These are phyloP conservation scores for Ceratocystis smalleyi DNA, from an alignment of 2,329 filamentous ascomycete genomes.

Conservation along the genomic window DNA sequence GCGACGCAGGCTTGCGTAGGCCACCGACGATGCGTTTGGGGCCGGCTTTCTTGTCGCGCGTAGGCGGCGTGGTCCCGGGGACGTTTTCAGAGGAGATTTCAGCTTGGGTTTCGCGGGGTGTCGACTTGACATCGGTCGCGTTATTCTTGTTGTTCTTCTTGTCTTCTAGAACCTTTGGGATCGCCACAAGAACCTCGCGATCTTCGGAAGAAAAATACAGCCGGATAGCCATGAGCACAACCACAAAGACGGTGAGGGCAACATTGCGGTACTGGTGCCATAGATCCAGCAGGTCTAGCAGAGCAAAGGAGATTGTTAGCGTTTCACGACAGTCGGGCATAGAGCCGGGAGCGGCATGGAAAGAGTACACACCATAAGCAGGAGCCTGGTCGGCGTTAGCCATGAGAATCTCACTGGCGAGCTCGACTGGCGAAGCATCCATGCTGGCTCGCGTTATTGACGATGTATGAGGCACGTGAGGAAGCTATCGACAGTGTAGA, in stretches of 20 bases:
- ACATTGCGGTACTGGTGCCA: slow-evolving; percentile 35
- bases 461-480: too few relatives aligned
- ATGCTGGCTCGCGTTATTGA: background rate
- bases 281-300: slow-evolving; percentile 26
- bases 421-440: slow-evolving; percentile 11
- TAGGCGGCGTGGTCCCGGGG: slow-evolving; percentile 19
- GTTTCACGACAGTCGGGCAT: background rate
- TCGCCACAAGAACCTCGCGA: slow-evolving; percentile 24
- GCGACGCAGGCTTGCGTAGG: slow-evolving; percentile 22
- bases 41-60: slow-evolving; percentile 18
- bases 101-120: slow-evolving; percentile 8
- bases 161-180: slow-evolving; percentile 25
- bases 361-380: background rate
- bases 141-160: slow-evolving; percentile 17
- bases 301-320: background rate
- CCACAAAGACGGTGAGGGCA: slow-evolving; percentile 28
- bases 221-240: slow-evolving; percentile 27
- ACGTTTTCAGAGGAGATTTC: background rate
- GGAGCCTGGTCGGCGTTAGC: background rate
- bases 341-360: background rate
- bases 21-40: slow-evolving; percentile 37
- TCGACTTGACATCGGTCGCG: background rate
- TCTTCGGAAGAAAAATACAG: slow-evolving; percentile 29
- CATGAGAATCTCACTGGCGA: slow-evolving; percentile 8
- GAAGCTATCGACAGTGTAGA: too few relatives aligned